These are phyloP conservation scores for Boletus insuetus DNA, from an alignment of 768 basidiomycete genomes.

Conservation along the genomic window DNA sequence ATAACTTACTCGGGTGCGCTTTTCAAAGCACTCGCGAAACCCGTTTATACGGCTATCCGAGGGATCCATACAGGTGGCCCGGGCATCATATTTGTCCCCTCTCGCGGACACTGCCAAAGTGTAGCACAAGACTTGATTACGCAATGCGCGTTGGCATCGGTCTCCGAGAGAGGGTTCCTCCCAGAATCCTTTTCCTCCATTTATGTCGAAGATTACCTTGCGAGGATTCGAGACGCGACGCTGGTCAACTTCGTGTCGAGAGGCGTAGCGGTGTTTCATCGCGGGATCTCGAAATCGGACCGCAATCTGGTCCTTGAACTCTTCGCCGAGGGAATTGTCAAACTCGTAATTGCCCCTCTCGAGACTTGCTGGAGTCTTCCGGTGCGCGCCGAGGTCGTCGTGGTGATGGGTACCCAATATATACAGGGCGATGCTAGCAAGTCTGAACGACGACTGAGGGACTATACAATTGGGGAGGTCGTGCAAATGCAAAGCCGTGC, in stretches of 20 bases:
- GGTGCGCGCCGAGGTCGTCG: conserved; percentile 72
- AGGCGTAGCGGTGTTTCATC: conserved; percentile 86
- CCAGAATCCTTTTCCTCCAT: conserved; percentile 47
- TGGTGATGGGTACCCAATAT: conserved; percentile 94
- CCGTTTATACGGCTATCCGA: conserved; percentile 75
- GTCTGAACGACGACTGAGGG: conserved; percentile 65
- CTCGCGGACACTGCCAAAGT: conserved; percentile 67
- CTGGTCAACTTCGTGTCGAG: conserved; percentile 74
- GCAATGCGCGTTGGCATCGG: conserved; percentile 75
- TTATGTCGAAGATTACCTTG: conserved; percentile 56
- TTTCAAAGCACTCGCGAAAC: conserved; percentile 90
- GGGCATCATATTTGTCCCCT: conserved; percentile 86
- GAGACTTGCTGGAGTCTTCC: conserved; percentile 91
- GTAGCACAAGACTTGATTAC: conserved; percentile 86
- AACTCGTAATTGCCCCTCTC: conserved; percentile 77
- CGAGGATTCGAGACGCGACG: conserved; percentile 56
- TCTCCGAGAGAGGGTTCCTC: conserved; percentile 66
- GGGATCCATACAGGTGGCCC: conserved; percentile 42
- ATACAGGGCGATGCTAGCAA: conserved; percentile 45
- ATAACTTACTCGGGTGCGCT: conserved; percentile 84
- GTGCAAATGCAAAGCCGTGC: conserved; percentile 92
- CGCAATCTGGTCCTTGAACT: conserved; percentile 73
- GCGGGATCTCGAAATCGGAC: conserved; percentile 66
- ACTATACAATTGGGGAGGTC: conserved; percentile 80
- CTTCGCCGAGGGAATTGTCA: conserved; percentile 75